A percentile compares a stretch with the other conserved stretches of the same genome.
These are phyloP conservation scores for Calvatia gigantea DNA, from an alignment of 768 basidiomycete species.

Conservation along the genomic window DNA sequence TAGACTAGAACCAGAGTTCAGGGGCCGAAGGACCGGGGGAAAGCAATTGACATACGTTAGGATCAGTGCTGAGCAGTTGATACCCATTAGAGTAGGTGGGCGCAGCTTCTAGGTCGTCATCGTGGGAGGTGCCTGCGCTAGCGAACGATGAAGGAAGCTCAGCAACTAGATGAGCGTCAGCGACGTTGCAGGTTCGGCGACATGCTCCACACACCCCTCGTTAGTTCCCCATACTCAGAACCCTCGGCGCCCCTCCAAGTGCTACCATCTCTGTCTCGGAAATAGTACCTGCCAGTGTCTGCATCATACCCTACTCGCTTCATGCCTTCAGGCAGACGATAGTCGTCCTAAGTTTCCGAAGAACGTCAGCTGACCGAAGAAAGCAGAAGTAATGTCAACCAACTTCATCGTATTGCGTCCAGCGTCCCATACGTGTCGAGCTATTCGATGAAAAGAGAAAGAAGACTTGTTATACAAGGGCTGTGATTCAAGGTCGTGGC, in stretches of 20 bases:
- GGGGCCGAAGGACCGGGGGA: background rate
- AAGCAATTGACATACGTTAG: no score
- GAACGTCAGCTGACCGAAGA: background rate
- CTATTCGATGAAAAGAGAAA: slow-evolving; percentile 5
- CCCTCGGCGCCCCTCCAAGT: slow-evolving; percentile 60
- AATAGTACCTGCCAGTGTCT: slow-evolving; percentile 65
- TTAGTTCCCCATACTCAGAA: slow-evolving; percentile 58
- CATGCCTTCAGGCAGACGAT: slow-evolving; percentile 54
- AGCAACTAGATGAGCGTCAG: slow-evolving; percentile 21
- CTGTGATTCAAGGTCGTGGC: background rate
- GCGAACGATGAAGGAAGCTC: slow-evolving; percentile 22
- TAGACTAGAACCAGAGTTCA: slow-evolving; percentile 15
- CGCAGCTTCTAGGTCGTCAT: slow-evolving; percentile 54
- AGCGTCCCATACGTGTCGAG: slow-evolving; percentile 28
- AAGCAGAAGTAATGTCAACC: slow-evolving; percentile 8
- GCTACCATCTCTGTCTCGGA: slow-evolving; percentile 51
- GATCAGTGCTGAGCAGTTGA: no score
- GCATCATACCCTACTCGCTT: slow-evolving; percentile 75
- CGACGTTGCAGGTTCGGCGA: background rate
- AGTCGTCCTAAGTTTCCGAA: slow-evolving; percentile 37
- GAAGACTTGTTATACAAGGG: background rate
- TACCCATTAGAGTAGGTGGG: slow-evolving; percentile 54
- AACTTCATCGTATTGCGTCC: slow-evolving; percentile 47
- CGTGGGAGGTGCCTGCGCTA: slow-evolving; percentile 17
- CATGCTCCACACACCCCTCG: slow-evolving; percentile 31